phyloP scores from a whole-genome alignment of 2,329 filamentous ascomycete genomes.

The Calonectria ilicicola region DNA sequence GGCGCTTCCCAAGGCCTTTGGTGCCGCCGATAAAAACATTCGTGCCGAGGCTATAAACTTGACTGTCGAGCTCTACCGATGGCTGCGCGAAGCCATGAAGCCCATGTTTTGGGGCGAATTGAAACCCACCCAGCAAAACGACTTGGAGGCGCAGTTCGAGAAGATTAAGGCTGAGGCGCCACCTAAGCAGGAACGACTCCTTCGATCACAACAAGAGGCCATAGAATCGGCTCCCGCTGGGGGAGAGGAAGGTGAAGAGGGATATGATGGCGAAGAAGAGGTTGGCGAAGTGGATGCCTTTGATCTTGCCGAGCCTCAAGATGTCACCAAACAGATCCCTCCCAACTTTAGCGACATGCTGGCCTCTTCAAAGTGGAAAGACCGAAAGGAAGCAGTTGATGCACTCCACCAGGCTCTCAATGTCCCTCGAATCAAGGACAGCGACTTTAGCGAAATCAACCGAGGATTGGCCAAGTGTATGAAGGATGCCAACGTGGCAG shows the following conservation, averaged over 20 bases:
- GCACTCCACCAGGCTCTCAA: slow-evolving; percentile 81
- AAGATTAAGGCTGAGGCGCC: slow-evolving; percentile 87
- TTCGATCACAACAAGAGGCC: slow-evolving; percentile 90
- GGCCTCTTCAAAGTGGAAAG: slow-evolving; percentile 96
- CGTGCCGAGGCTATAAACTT: slow-evolving; percentile 92
- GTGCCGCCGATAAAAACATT: slow-evolving; percentile 98
- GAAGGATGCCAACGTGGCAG: slow-evolving; percentile 98
- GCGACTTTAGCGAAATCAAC: slow-evolving; percentile 86
- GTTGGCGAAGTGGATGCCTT: slow-evolving; percentile 81
- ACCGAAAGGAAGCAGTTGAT: slow-evolving; percentile 94
- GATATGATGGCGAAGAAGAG: slow-evolving; percentile 62
- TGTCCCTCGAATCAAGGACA: slow-evolving; percentile 91
- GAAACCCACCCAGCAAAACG: slow-evolving; percentile 94
- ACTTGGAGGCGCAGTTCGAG: slow-evolving; percentile 94
- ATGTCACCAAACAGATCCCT: slow-evolving; percentile 85
- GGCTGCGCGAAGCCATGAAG: slow-evolving; percentile 98
- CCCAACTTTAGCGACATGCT: slow-evolving; percentile 86
- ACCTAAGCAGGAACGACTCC: slow-evolving; percentile 90
- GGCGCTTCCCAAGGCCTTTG: slow-evolving; percentile 88
- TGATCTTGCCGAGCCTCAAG: slow-evolving; percentile 86
- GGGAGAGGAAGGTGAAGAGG: slow-evolving; percentile 68
- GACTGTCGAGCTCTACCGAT: slow-evolving; percentile 94
- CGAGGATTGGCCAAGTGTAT: slow-evolving; percentile 92
- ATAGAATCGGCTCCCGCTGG: slow-evolving; percentile 76
- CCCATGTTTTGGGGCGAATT: slow-evolving; percentile 96